Evolutionary conservation across 129 eudicot species (phyloP).

Genomic region (Deinandra increscens): DNA sequence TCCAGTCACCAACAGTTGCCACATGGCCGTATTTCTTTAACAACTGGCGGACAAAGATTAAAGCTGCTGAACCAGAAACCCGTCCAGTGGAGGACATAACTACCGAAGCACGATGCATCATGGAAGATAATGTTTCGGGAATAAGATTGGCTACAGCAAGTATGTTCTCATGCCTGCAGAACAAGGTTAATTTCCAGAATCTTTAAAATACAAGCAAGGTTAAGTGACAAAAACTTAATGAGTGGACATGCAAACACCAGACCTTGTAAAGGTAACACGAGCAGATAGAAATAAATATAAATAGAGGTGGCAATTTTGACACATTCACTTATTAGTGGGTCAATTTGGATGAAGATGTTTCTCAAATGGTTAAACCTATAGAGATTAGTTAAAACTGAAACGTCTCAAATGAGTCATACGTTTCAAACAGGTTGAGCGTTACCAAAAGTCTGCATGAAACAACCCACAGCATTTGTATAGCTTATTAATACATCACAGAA

Average conservation of each 20-base stretch:
- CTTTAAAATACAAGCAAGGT: background rate
- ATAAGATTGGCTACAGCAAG: slow-evolving; percentile 83
- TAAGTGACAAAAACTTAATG: background rate
- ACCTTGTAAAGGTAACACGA: background rate
- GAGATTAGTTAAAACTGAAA: background rate
- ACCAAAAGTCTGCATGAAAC: background rate
- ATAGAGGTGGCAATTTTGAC: background rate
- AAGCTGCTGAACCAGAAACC: slow-evolving; percentile 63
- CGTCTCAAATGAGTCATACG: background rate
- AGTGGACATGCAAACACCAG: slow-evolving; percentile 7
- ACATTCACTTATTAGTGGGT: background rate
- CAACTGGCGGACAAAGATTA: slow-evolving; percentile 73
- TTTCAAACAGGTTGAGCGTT: background rate
- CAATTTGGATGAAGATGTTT: background rate
- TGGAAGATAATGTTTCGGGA: slow-evolving; percentile 81
- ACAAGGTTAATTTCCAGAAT: slow-evolving; percentile 7
- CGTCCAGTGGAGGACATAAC: slow-evolving; percentile 69
- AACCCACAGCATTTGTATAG: too few relatives aligned
- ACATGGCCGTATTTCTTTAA: slow-evolving; percentile 66
- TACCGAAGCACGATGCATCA: slow-evolving; percentile 66
- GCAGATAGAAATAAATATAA: background rate
- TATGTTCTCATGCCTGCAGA: slow-evolving; percentile 81
- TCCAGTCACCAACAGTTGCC: slow-evolving; percentile 78
- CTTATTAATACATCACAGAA: too few relatives aligned
- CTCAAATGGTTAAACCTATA: background rate